A percentile compares a stretch with the other conserved stretches of the same genome.
These are phyloP conservation scores for Aspergillus steynii DNA, from an alignment of 495 filamentous ascomycete species.

Conservation along the genomic window DNA sequence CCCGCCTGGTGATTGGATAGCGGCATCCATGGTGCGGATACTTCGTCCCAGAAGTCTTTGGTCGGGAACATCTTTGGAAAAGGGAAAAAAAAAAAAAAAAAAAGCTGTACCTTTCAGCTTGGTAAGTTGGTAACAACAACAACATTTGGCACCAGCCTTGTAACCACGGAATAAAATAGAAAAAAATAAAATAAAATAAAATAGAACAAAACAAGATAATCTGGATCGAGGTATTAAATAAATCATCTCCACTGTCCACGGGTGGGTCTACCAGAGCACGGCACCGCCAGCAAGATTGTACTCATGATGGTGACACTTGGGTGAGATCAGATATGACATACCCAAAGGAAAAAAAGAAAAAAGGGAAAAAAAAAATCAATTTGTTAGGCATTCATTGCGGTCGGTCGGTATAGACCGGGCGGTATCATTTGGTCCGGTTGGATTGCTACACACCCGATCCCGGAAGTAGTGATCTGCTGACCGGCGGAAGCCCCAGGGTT, in stretches of 20 bases:
- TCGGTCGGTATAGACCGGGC: conserved; percentile 6
- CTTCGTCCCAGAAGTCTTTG: conserved; percentile 27
- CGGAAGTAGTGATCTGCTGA: conserved; percentile 26
- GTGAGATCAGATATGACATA: conserved; percentile 27
- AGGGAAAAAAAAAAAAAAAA: conserved; percentile 18
- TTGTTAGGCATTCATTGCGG: conserved; percentile 22
- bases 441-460: conserved; percentile 13
- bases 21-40: conserved; percentile 15
- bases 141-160: neutral
- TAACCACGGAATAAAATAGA: conserved; percentile 5
- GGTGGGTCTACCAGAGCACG: conserved; percentile 7
- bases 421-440: conserved; percentile 14
- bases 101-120: neutral
- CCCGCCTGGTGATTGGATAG: conserved; percentile 19
- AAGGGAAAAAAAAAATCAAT: conserved; percentile 4
- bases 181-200: conserved; percentile 16
- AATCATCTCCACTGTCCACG: neutral
- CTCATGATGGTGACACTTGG: conserved; percentile 14
- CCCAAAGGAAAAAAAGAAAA: conserved; percentile 7
- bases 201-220: conserved; percentile 1
- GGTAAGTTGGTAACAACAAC: neutral
- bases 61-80: conserved; percentile 26
- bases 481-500: conserved; percentile 26
- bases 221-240: conserved; percentile 1
- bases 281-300: conserved; percentile 10